A percentile compares a stretch with the other conserved stretches of the same genome.
Evolutionary conservation across 208 protist genomes (phyloP).

Genomic region (Wallacemonas sp.): DNA sequence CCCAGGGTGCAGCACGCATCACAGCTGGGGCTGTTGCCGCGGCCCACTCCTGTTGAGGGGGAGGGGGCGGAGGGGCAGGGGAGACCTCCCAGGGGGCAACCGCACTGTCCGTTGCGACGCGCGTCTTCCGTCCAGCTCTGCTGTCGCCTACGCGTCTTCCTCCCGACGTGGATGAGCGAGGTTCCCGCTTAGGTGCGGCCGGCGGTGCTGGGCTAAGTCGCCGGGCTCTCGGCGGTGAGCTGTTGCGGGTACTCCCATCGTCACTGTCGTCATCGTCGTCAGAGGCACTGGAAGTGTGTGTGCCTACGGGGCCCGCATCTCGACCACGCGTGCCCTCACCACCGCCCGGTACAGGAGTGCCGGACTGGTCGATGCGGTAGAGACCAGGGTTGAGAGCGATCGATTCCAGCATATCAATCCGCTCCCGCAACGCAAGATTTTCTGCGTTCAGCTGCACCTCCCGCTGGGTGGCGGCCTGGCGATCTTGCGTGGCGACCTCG

Average conservation of each 20-base stretch:
- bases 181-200: too few species aligned
- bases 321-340: neutral
- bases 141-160: neutral
- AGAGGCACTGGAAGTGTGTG: neutral
- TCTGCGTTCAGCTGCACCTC: constrained; percentile 83
- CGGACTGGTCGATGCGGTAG: neutral
- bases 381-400: constrained; percentile 72
- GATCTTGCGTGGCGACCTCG: constrained; percentile 47
- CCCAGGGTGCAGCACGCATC: neutral
- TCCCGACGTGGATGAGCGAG: too few species aligned
- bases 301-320: too few species aligned
- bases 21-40: neutral
- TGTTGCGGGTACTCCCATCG: neutral
- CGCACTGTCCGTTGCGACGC: neutral
- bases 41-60: too few species aligned
- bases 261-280: constrained; percentile 6
- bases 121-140: constrained; percentile 3
- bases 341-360: neutral
- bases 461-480: constrained; percentile 38
- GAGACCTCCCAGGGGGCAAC: constrained; percentile 1
- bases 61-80: neutral
- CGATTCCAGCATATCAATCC: constrained; percentile 80
- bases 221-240: neutral
- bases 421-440: constrained; percentile 80
- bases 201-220: neutral